Percentiles rank a stretch among this genome's conserved stretches.
Evolutionary conservation across 2,329 filamentous ascomycete genomes (phyloP).

Genomic region (Teratosphaeriaceae sp.): DNA sequence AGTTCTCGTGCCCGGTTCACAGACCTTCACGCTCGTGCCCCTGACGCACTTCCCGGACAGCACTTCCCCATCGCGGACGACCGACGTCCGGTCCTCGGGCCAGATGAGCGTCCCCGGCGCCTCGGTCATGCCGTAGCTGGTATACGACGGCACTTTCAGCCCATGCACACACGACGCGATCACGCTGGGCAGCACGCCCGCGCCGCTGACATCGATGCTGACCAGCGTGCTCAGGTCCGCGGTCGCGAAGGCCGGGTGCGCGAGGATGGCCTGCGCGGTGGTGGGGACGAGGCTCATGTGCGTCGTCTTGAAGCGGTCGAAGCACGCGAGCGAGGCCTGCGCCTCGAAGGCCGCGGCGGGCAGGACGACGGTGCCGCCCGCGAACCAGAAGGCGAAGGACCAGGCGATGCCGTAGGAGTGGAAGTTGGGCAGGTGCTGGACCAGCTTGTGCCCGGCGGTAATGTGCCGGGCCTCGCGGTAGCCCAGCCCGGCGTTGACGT

Average conservation of each 20-base stretch:
- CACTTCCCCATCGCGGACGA: conserved; percentile 30
- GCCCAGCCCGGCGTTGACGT: conserved; percentile 32
- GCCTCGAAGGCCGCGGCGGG: conserved; percentile 28
- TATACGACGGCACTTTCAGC: conserved; percentile 23
- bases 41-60: conserved; percentile 39
- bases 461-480: conserved; percentile 24
- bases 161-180: conserved; percentile 23
- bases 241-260: conserved; percentile 23
- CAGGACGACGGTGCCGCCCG: conserved; percentile 22
- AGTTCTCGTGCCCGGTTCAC: conserved; percentile 21
- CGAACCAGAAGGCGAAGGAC: conserved; percentile 25
- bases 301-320: conserved; percentile 27
- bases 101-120: conserved; percentile 39
- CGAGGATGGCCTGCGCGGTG: conserved; percentile 27
- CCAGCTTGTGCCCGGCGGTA: conserved; percentile 22
- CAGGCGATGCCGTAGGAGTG: conserved; percentile 27
- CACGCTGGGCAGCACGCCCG: conserved; percentile 31
- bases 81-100: conserved; percentile 25
- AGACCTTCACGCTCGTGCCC: conserved; percentile 32
- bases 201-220: conserved; percentile 28
- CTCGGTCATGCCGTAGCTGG: conserved; percentile 43
- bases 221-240: conserved; percentile 25
- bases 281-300: conserved; percentile 30
- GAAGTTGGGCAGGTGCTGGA: conserved; percentile 26
- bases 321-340: conserved; percentile 26